phyloP scores from a whole-genome alignment of 306 rosid genomes.

The Prunus padus region DNA sequence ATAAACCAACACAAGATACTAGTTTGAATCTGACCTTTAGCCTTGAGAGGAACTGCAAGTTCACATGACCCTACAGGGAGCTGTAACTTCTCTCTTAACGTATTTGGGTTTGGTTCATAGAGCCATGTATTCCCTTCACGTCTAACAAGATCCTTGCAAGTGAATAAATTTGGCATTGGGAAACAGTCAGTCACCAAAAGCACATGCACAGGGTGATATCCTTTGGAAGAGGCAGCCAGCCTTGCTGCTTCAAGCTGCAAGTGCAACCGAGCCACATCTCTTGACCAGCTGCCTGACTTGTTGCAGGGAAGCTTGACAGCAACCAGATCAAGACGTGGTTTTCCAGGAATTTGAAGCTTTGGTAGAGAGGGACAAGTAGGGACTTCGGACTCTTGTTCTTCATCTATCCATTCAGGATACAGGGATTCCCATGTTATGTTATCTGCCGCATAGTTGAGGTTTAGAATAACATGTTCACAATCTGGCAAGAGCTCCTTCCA shows the following conservation, averaged over 20 bases:
- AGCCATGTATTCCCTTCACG: conserved; percentile 79
- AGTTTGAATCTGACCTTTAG: conserved; percentile 58
- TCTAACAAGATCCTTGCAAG: conserved; percentile 61
- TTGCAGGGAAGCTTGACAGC: conserved; percentile 85
- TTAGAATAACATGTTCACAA: conserved; percentile 54
- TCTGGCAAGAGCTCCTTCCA: conserved; percentile 78
- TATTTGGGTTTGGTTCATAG: conserved; percentile 57
- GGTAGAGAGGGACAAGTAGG: conserved; percentile 83
- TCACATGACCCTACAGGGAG: conserved; percentile 86
- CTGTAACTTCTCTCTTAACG: conserved; percentile 59
- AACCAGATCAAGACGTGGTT: conserved; percentile 72
- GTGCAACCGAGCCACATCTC: conserved; percentile 87
- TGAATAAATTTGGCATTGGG: conserved; percentile 72
- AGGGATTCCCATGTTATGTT: conserved; percentile 71
- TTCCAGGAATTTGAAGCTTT: conserved; percentile 54
- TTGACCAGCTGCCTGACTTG: conserved; percentile 70
- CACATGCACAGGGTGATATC: conserved; percentile 56
- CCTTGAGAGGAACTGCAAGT: conserved; percentile 75
- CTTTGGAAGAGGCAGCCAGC: conserved; percentile 71
- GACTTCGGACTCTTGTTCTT: conserved; percentile 84
- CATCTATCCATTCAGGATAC: conserved; percentile 94
- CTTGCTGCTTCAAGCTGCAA: conserved; percentile 91
- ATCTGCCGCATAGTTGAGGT: conserved; percentile 42
- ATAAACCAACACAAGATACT: not conserved
- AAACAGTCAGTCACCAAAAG: conserved; percentile 72